Evolutionary conservation across 2,329 filamentous ascomycete species (phyloP), one percentile per base, ranked within the genome.

Genomic region (Aspergillus pseudoterreus): DNA sequence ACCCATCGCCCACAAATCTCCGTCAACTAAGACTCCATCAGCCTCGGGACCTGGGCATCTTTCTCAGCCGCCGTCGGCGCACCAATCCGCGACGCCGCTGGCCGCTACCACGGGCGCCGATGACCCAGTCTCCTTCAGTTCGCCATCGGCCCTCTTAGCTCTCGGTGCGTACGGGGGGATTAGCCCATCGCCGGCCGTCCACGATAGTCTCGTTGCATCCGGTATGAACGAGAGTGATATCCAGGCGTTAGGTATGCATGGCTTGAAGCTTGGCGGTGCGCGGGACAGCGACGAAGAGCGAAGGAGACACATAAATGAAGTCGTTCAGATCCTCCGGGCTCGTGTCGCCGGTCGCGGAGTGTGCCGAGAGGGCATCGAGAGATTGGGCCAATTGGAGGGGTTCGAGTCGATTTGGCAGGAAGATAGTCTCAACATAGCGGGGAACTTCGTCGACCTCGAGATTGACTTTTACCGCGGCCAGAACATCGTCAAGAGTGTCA

Each of bases 361-460:
- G 24, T 74, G 71, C 46, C 64, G 74, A 14, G 72, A 75, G 45
- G 68, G 71, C 0, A 63, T 76, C 24, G 72, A 77, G 53, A 64
- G 72, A 45, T 48, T 76, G 19, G 71, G 68, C 19, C 65, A 68
- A 45, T 59, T 76, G 2, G 71, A 75, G 52, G 74, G 72, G 2
- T 75, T 77, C 30, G 72, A 75, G 45, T 74, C 72, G 12, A 71
- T 75, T 39, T 76, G 73, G 73, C 72, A 76, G 54, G 72, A 76
- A 14, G 70, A 76, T 39, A 71, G 68, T 52, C 64, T 77, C 42
- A 75, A 66, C 44, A 75, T 76, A 54, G 74, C 73, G 6, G 74
- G 74, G 4, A 74, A 75, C 43, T 71, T 71, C 49, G 73, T 77
- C 30, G 74, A 76, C 47, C 62, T 77, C 14, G 74, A 77, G 51